Percentiles rank a stretch among this genome's conserved stretches.
These are phyloP conservation scores for Metschnikowia anglica DNA, from an alignment of 805 yeast species.

Conservation along the genomic window DNA sequence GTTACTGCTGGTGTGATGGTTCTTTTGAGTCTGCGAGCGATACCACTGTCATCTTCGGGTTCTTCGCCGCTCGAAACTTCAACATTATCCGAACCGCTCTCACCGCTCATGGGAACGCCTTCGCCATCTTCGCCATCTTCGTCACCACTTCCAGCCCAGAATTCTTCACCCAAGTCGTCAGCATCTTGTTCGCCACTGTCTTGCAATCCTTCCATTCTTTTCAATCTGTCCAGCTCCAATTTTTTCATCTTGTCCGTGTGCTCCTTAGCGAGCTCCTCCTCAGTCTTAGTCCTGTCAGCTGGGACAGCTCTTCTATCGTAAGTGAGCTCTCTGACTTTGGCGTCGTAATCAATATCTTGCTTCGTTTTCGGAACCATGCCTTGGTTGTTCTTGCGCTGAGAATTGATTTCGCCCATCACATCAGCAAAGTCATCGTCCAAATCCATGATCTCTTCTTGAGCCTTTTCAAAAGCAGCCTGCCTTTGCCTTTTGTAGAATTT, in stretches of 20 bases:
- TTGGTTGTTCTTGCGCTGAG: slow-evolving; percentile 15
- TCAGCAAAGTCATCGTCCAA: slow-evolving; percentile 74
- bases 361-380: slow-evolving; percentile 35
- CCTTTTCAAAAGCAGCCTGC: slow-evolving; percentile 59
- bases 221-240: slow-evolving; percentile 65
- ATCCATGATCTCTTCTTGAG: slow-evolving; percentile 60
- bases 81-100: neutral
- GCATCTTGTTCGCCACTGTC: slow-evolving; percentile 50
- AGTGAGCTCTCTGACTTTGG: slow-evolving; percentile 61
- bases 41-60: slow-evolving; percentile 46
- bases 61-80: slow-evolving; percentile 39
- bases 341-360: slow-evolving; percentile 57
- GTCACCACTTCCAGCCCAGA: slow-evolving; percentile 58
- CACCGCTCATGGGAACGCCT: neutral
- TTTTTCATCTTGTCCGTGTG: slow-evolving; percentile 57
- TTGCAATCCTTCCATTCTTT: slow-evolving; percentile 71
- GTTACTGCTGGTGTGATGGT: slow-evolving; percentile 17
- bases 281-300: slow-evolving; percentile 77
- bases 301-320: slow-evolving; percentile 78
- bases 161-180: slow-evolving; percentile 68
- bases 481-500: slow-evolving; percentile 75
- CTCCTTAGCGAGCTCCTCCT: slow-evolving; percentile 64
- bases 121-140: slow-evolving; percentile 28
- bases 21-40: slow-evolving; percentile 19
- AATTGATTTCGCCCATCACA: slow-evolving; percentile 54